phyloP scores from a whole-genome alignment of 345 rosid species.

The Euphorbia lathyris region DNA sequence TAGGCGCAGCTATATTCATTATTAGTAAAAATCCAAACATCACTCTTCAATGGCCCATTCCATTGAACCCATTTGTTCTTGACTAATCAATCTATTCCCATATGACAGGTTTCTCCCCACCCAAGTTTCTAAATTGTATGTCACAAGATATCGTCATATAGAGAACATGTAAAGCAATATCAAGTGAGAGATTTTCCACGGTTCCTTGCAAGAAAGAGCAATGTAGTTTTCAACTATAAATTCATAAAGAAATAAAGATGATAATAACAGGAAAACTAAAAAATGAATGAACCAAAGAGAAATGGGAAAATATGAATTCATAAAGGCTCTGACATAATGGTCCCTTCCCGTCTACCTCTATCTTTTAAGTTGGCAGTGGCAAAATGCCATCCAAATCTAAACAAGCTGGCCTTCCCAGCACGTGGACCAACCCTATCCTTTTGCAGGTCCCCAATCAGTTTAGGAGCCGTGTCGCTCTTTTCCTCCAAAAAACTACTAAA shows the following conservation, averaged over 20 bases:
- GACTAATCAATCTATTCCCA: neutral
- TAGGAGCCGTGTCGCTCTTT: slow-evolving; percentile 3
- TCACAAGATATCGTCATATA: neutral
- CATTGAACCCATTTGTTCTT: neutral
- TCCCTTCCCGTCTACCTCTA: neutral
- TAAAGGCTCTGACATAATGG: slow-evolving; percentile 4
- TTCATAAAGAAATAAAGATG: neutral
- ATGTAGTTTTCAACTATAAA: neutral
- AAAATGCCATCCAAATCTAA: neutral
- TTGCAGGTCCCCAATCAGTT: neutral
- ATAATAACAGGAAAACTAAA: neutral
- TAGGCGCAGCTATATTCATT: neutral
- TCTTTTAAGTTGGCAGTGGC: neutral
- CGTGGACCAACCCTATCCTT: neutral
- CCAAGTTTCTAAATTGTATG: neutral
- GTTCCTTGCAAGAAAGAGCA: neutral
- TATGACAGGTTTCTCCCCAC: neutral
- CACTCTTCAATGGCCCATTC: neutral
- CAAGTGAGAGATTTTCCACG: neutral
- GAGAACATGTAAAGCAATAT: too few relatives aligned
- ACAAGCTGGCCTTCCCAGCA: slow-evolving; percentile 5
- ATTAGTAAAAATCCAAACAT: neutral
- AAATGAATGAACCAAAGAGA: neutral
- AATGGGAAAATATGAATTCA: neutral
- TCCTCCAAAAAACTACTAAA: neutral